Evolutionary conservation across 2,329 filamentous ascomycete genomes (phyloP), one percentile per base, ranked within the genome.

Genomic region (Fusarium tricinctum): DNA sequence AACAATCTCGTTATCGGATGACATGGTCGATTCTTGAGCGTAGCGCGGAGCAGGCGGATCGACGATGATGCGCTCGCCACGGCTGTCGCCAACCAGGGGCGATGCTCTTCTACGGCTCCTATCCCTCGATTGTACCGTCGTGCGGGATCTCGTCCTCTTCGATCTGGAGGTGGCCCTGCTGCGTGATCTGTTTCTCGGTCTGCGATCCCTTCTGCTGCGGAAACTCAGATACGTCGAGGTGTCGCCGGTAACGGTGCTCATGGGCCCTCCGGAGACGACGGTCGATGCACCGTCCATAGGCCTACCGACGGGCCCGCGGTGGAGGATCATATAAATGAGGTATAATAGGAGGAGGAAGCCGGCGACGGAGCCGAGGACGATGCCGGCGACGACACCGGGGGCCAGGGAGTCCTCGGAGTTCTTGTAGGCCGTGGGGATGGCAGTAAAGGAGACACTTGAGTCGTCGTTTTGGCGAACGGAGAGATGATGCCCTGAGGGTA

Each of bases 271-370:
- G 7, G 58, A 58, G 2, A 49, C 60, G 10, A 64, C 61, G 9
- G 64, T 68, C 13, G 67, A 70, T 47, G 58, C 52, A 14, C 61
- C 61, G 6, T 71, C 70, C 23, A 71, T 69, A 35, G 69, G 63
- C 32, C 74, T 63, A 54, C 74, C 74, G 38, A 77, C 71, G 3
- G 80, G 81, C 2, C 79, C 79, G 30, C 82, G 78, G 61, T 83
- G 82, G 30, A 86, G 76, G n/a, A 79, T 79, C 4, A 81, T 79
- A 74, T 85, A 86, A 58, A 88, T 67, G 14, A 88, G 72, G 75
- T 84, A 83, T 30, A 88, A 76, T 14, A 88, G 64, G 33, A 89
- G 78, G 32, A 88, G 74, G 74, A 88, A 85, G 52, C 82, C 86
- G 28, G 77, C 80, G 47, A 84, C 79, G 42, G 80, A 78, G 66